Conservation (phyloP, 2,329 filamentous ascomycete species). For the Colletotrichum spaethianum region DNA sequence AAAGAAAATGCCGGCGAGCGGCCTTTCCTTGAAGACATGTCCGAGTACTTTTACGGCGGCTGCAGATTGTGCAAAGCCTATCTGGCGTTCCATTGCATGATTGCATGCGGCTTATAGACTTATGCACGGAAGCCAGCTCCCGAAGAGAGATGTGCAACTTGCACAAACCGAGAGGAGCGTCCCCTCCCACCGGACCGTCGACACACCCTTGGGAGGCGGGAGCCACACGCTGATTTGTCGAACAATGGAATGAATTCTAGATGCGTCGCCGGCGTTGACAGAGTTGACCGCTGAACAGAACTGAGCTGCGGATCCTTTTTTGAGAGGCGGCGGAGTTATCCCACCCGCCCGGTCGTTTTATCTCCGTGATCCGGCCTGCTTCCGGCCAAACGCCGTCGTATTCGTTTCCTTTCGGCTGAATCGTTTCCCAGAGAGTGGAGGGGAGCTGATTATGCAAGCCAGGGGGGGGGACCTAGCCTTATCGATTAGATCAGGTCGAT, state of each 20-base stretch:
- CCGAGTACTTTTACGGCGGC: slow-evolving; percentile 28
- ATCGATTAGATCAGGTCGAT: background rate
- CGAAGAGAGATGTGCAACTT: slow-evolving; percentile 8
- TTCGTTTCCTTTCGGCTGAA: background rate
- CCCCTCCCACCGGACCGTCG: no score
- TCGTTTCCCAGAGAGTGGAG: background rate
- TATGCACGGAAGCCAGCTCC: slow-evolving; percentile 4
- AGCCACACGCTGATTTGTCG: background rate
- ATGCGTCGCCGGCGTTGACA: background rate
- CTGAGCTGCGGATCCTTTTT: background rate
- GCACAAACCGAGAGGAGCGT: slow-evolving; percentile 6
- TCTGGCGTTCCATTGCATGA: slow-evolving; percentile 11
- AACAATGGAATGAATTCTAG: background rate
- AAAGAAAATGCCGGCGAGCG: slow-evolving; percentile 26
- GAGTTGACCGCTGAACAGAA: background rate
- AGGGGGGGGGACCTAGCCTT: background rate
- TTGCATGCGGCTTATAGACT: slow-evolving; percentile 29
- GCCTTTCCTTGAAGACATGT: background rate
- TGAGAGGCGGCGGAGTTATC: background rate
- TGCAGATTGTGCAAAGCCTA: slow-evolving; percentile 29
- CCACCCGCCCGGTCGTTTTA: background rate
- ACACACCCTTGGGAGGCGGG: no score
- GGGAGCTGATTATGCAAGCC: no score
- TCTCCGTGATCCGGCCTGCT: background rate
- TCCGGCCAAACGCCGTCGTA: background rate